These are phyloP conservation scores for Curvularia lunata DNA, from an alignment of 2,329 filamentous ascomycete genomes.

Conservation along the genomic window DNA sequence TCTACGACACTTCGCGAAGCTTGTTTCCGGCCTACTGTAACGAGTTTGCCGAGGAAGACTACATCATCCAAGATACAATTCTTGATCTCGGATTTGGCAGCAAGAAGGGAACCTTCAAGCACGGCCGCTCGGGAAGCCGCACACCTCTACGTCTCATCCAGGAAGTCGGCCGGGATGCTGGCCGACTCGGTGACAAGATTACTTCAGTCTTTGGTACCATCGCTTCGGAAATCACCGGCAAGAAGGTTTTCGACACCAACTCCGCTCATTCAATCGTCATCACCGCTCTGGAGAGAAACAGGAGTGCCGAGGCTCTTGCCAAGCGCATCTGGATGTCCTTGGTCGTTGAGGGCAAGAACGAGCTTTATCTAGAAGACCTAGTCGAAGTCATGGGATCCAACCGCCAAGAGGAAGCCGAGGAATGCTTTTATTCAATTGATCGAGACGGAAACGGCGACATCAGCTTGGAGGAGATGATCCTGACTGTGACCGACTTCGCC, in stretches of 20 bases:
- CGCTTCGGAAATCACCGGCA: slow-evolving; percentile 92
- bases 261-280: slow-evolving; percentile 89
- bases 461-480: slow-evolving; percentile 91
- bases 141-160: slow-evolving; percentile 82
- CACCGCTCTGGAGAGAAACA: slow-evolving; percentile 83
- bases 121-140: slow-evolving; percentile 65
- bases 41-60: slow-evolving; percentile 91
- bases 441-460: slow-evolving; percentile 92
- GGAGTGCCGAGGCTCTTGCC: slow-evolving; percentile 89
- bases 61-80: slow-evolving; percentile 78
- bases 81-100: slow-evolving; percentile 67
- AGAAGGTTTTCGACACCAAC: slow-evolving; percentile 92
- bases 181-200: slow-evolving; percentile 88
- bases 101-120: slow-evolving; percentile 56
- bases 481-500: slow-evolving; percentile 82
- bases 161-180: slow-evolving; percentile 67
- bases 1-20: slow-evolving; percentile 87
- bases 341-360: slow-evolving; percentile 85
- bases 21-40: slow-evolving; percentile 91
- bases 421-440: slow-evolving; percentile 82
- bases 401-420: slow-evolving; percentile 78
- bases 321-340: slow-evolving; percentile 98
- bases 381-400: slow-evolving; percentile 82
- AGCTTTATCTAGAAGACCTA: slow-evolving; percentile 80
- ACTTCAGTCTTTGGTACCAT: slow-evolving; percentile 93